Conservation (phyloP, 2,329 filamentous ascomycete species). For the Botrytis medusae region DNA sequence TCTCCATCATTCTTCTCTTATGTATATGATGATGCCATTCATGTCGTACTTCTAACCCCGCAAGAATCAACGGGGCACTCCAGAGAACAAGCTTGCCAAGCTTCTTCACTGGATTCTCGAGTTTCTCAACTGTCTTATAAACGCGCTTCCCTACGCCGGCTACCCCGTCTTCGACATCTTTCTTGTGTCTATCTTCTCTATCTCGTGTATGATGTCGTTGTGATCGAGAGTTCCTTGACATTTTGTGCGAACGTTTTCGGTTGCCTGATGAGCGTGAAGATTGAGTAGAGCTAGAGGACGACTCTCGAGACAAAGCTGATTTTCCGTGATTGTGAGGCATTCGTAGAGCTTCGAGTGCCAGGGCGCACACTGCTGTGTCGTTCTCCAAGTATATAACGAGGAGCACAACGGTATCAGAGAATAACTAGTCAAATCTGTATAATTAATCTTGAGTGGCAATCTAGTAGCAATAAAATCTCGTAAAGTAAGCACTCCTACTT, state of each 20-base stretch:
- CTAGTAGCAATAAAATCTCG: neutral
- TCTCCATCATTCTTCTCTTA: slow-evolving; percentile 22
- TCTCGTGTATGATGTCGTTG: neutral
- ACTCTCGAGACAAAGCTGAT: slow-evolving; percentile 3
- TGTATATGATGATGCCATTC: slow-evolving; percentile 21
- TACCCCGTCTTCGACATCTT: neutral
- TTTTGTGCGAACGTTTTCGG: neutral
- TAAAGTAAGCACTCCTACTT: neutral
- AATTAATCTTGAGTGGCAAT: neutral
- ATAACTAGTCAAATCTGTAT: neutral
- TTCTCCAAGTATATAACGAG: neutral
- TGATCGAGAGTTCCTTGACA: neutral
- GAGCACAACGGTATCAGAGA: neutral
- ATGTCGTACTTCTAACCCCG: slow-evolving; percentile 15
- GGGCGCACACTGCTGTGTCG: neutral
- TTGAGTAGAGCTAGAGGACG: slow-evolving; percentile 2
- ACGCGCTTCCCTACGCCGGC: neutral
- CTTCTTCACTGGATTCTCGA: slow-evolving; percentile 20
- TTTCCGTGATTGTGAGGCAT: slow-evolving; percentile 11
- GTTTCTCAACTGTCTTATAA: slow-evolving; percentile 10
- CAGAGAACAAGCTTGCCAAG: slow-evolving; percentile 19
- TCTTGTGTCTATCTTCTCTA: neutral
- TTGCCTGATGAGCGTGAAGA: slow-evolving; percentile 3
- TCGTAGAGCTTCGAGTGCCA: neutral
- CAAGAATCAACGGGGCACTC: slow-evolving; percentile 15